Evolutionary conservation across 805 yeast species (phyloP).

Genomic region (Suhomyces vadensis): DNA sequence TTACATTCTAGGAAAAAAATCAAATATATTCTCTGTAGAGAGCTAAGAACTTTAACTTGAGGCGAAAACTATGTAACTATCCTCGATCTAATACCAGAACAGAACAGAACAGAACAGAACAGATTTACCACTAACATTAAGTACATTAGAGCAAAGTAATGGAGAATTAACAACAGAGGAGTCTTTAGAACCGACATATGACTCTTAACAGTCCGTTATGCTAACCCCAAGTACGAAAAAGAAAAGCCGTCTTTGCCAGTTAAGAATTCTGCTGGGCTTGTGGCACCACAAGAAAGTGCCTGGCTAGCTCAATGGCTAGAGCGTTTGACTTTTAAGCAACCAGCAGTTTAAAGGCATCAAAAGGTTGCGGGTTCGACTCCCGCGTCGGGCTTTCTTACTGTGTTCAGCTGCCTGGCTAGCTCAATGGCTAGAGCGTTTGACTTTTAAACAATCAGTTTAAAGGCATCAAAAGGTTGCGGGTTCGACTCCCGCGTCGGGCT

Average conservation of each 20-base stretch:
- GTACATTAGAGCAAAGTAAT: no score
- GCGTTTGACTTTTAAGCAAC: neutral
- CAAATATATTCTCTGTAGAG: no score
- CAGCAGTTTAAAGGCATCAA: neutral
- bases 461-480: constrained; percentile 10
- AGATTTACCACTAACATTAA: no score
- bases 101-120: no score
- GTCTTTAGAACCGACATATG: no score
- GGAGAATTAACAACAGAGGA: no score
- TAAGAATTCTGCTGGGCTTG: neutral
- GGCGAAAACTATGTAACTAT: no score
- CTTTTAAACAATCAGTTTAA: constrained; percentile 1
- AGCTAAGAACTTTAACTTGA: no score
- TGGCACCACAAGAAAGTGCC: constrained; percentile 1
- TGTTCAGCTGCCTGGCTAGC: neutral
- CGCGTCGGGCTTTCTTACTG: constrained; percentile 1
- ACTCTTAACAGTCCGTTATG: no score
- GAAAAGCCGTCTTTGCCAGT: neutral
- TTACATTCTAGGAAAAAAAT: no score
- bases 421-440: constrained; percentile 10
- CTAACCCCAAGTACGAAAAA: neutral
- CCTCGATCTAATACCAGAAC: no score
- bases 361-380: constrained; percentile 3
- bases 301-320: constrained; percentile 8
- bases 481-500: constrained; percentile 12